phyloP scores from a whole-genome alignment of 805 yeast genomes.

The Ogataea chonburiensis region DNA sequence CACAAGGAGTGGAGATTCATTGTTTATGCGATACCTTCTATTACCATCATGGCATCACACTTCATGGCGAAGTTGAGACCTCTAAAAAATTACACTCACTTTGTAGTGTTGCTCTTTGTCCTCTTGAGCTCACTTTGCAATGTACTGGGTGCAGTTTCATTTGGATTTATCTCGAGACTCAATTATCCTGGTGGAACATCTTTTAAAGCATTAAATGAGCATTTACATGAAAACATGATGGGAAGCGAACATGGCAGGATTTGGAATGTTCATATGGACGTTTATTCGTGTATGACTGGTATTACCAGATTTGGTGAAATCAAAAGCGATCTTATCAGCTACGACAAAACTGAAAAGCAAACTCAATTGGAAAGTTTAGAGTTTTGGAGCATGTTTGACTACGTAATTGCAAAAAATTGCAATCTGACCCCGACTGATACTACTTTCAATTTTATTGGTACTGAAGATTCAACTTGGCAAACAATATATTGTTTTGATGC shows the following conservation, averaged over 20 bases:
- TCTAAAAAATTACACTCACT: constrained; percentile 7
- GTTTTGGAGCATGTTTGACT: constrained; percentile 51
- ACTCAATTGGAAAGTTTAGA: constrained; percentile 31
- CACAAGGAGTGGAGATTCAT: constrained; percentile 96
- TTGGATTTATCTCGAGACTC: constrained; percentile 61
- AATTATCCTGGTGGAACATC: constrained; percentile 94
- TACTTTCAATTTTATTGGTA: too few species aligned
- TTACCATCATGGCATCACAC: constrained; percentile 62
- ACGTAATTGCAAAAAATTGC: constrained; percentile 52
- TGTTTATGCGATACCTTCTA: constrained; percentile 67
- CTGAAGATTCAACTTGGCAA: too few species aligned
- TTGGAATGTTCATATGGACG: constrained; percentile 66
- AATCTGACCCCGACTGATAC: too few species aligned
- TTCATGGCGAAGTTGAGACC: constrained; percentile 18
- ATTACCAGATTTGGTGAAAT: constrained; percentile 72
- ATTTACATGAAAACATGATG: constrained; percentile 8
- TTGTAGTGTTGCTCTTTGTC: constrained; percentile 24
- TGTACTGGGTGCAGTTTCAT: constrained; percentile 37
- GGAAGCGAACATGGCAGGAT: constrained; percentile 10
- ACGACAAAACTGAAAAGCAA: constrained; percentile 74
- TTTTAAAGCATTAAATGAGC: constrained; percentile 47
- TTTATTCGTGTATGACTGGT: constrained; percentile 86
- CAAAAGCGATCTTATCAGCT: constrained; percentile 40
- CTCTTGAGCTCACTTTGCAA: constrained; percentile 24
- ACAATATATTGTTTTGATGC: constrained; percentile 39